Base-by-base conservation (phyloP, 2,329 filamentous ascomycete genomes). In the Huntiella omanensis region DNA sequence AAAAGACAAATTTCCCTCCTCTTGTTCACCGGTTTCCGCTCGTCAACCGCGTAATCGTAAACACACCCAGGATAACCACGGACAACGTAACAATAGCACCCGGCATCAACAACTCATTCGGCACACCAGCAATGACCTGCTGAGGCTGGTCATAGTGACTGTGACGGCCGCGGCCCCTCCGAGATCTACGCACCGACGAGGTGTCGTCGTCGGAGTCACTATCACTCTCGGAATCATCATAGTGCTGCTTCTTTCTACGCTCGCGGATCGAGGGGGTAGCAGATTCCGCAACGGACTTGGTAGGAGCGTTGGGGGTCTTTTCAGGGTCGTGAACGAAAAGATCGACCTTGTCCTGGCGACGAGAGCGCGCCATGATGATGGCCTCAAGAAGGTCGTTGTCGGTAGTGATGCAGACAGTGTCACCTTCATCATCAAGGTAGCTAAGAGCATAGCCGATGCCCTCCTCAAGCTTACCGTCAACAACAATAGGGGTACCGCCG, bases 401-500 rank as follows among this genome's bases (percentile, higher is more conserved):
- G 0, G 88, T 93, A 8, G 91, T 98, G 59, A 98, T 94, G 36
- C 87, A 94, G 12, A 98, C 86, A 1, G 84, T 87, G 59, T 98
- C 91, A 48, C 91, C 88, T 59, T 98, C 91, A 55, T 96, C 88
- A 59, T 98, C 91, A 54, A 96, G 69, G 58, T 96, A 98, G 67
- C 86, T 94, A 51, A 98, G 68, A 22, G 88, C 91, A 57, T 88
- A 98, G 5, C 91, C 91, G 33, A 75, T 71, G 44, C 75, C 72
- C 42, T 77, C 76, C 37, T 94, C 68, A 28, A 28, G 6, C 57
- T 77, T 80, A 55, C 85, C 86, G 17, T 93, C 80, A 48, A 86
- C 80, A 15, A 87, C 80, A 0, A 65, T 69, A 1, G 88, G 83
- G 41, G 73, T 69, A 38, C 91, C 91, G 45, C 91, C 91, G 54